A percentile compares a stretch with the other conserved stretches of the same genome.
Conservation (phyloP, 2,329 filamentous ascomycete genomes). For the Rutstroemia sp. region DNA sequence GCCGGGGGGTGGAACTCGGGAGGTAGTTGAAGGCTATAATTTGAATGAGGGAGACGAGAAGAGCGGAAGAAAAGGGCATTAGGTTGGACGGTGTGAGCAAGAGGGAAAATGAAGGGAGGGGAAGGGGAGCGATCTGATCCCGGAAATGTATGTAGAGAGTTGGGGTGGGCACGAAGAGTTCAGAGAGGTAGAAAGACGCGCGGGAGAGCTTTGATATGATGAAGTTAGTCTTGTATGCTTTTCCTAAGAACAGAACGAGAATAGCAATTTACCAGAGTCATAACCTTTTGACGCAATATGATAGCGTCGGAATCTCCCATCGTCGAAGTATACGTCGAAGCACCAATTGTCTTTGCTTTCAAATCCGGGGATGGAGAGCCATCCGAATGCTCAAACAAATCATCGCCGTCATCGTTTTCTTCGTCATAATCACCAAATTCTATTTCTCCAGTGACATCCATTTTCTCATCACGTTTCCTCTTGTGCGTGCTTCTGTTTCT, state of each 20-base stretch:
- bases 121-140: slow-evolving; percentile 32
- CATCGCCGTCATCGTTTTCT: slow-evolving; percentile 21
- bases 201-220: slow-evolving; percentile 23
- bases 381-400: not conserved
- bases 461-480: slow-evolving; percentile 37
- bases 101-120: slow-evolving; percentile 32
- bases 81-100: slow-evolving; percentile 34
- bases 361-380: not conserved
- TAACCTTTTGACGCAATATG: slow-evolving; percentile 23
- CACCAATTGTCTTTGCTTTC: not conserved
- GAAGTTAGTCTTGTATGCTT: not conserved
- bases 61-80: slow-evolving; percentile 30
- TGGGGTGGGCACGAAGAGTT: slow-evolving; percentile 39
- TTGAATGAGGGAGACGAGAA: slow-evolving; percentile 44
- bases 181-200: slow-evolving; percentile 33
- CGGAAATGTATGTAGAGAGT: slow-evolving; percentile 42
- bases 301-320: slow-evolving; percentile 26
- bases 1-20: slow-evolving; percentile 28
- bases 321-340: slow-evolving; percentile 8
- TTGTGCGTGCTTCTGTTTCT: slow-evolving; percentile 38
- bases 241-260: not conserved
- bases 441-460: slow-evolving; percentile 15
- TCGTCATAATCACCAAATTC: slow-evolving; percentile 43
- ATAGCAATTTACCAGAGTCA: slow-evolving; percentile 21
- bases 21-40: slow-evolving; percentile 43